Conservation (phyloP, 2,329 filamentous ascomycete species). For the Ophiocordyceps australis region DNA sequence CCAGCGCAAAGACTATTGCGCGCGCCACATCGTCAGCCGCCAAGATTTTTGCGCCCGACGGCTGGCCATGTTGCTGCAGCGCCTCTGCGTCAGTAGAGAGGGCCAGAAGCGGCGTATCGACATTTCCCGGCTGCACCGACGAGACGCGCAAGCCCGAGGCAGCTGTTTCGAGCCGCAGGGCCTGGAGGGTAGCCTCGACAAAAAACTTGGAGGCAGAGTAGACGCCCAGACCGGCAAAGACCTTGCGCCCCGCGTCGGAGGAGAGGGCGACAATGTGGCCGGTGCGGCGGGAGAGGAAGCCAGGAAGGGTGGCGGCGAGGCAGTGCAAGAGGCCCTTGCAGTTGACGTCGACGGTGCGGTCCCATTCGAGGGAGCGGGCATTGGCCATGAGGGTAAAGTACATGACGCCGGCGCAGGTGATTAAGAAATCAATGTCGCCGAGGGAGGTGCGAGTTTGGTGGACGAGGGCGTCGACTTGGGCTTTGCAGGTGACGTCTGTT, state of each 20-base stretch:
- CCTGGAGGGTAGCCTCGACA: slow-evolving; percentile 65
- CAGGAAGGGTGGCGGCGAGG: slow-evolving; percentile 48
- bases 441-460: slow-evolving; percentile 38
- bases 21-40: slow-evolving; percentile 54
- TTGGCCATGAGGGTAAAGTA: slow-evolving; percentile 83
- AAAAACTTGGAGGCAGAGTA: slow-evolving; percentile 79
- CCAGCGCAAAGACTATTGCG: slow-evolving; percentile 56
- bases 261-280: slow-evolving; percentile 71
- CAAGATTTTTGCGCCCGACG: slow-evolving; percentile 58
- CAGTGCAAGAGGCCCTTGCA: slow-evolving; percentile 69
- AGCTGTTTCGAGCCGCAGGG: slow-evolving; percentile 56
- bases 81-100: slow-evolving; percentile 65
- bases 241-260: slow-evolving; percentile 65
- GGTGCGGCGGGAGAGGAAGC: slow-evolving; percentile 49
- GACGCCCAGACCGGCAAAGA: slow-evolving; percentile 65
- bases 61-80: slow-evolving; percentile 61
- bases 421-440: slow-evolving; percentile 60
- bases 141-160: slow-evolving; percentile 58
- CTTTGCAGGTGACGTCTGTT: slow-evolving; percentile 54
- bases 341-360: slow-evolving; percentile 69
- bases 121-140: slow-evolving; percentile 60
- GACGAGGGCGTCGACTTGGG: slow-evolving; percentile 50
- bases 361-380: slow-evolving; percentile 55
- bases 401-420: slow-evolving; percentile 71
- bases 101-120: slow-evolving; percentile 50